Evolutionary conservation across 495 filamentous ascomycete genomes (phyloP).

Genomic region (Chaetomium cochliodes): DNA sequence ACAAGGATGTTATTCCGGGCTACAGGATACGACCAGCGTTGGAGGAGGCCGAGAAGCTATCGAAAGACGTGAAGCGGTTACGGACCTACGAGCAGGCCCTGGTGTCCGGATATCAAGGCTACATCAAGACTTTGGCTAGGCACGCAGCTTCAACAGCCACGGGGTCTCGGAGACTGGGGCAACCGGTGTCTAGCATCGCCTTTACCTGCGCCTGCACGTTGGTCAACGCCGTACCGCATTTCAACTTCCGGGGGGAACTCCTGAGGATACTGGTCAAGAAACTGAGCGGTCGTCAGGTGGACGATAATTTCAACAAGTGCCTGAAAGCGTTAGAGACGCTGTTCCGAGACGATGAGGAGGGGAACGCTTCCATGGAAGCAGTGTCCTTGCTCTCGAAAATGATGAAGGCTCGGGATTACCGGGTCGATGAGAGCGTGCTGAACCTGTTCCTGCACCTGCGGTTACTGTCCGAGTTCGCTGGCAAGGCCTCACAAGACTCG

Average conservation of each 20-base stretch:
- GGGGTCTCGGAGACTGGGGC: constrained; percentile 32
- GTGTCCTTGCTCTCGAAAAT: constrained; percentile 84
- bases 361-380: constrained; percentile 79
- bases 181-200: constrained; percentile 63
- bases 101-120: constrained; percentile 74
- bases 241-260: constrained; percentile 89
- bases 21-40: constrained; percentile 84
- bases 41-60: constrained; percentile 75
- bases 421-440: constrained; percentile 76
- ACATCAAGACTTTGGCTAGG: constrained; percentile 68
- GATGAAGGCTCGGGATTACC: constrained; percentile 83
- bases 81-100: constrained; percentile 81
- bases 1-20: constrained; percentile 92
- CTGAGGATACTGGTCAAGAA: constrained; percentile 83
- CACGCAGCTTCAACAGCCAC: constrained; percentile 55
- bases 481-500: constrained; percentile 72
- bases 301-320: constrained; percentile 75
- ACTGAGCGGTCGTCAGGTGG: constrained; percentile 63
- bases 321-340: constrained; percentile 74
- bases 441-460: constrained; percentile 91
- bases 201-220: constrained; percentile 81
- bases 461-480: constrained; percentile 78
- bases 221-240: constrained; percentile 79
- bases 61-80: constrained; percentile 83
- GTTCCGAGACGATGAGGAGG: constrained; percentile 86